Evolutionary conservation across 2,329 filamentous ascomycete genomes (phyloP).

Genomic region (Chaetomium sp.): DNA sequence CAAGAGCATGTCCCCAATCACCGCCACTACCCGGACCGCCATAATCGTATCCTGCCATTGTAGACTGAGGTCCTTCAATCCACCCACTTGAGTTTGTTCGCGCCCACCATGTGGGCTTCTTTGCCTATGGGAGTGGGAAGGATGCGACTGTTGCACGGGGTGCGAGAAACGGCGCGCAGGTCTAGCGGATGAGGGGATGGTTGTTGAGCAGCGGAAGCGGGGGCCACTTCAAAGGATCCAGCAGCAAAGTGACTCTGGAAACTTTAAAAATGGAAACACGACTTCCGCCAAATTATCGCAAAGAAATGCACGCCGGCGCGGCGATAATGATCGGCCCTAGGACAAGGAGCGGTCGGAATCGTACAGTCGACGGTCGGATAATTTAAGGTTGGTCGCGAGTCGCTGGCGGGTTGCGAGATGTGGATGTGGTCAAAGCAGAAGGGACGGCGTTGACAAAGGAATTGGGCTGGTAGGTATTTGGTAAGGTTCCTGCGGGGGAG

Average conservation of each 20-base stretch:
- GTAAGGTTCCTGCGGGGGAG: too few relatives aligned
- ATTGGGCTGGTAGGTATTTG: too few relatives aligned
- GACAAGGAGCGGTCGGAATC: slow-evolving; percentile 11
- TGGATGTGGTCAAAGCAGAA: too few relatives aligned
- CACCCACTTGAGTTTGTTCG: slow-evolving; percentile 14
- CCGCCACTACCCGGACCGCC: slow-evolving; percentile 28
- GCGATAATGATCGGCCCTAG: background rate
- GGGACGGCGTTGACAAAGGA: too few relatives aligned
- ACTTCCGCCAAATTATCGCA: background rate
- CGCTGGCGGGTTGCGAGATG: too few relatives aligned
- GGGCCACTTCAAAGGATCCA: slow-evolving; percentile 1
- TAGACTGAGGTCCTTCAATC: slow-evolving; percentile 19
- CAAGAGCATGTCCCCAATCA: slow-evolving; percentile 18
- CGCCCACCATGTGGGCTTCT: slow-evolving; percentile 14
- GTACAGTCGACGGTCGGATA: background rate
- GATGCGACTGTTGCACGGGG: background rate
- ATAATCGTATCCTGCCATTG: slow-evolving; percentile 42
- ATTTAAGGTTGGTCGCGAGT: too few relatives aligned
- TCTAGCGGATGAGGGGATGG: slow-evolving; percentile 7
- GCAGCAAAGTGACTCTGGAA: slow-evolving; percentile 12
- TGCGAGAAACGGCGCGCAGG: slow-evolving; percentile 3
- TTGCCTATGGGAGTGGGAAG: background rate
- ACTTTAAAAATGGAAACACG: background rate
- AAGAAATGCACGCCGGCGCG: background rate
- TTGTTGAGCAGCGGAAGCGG: slow-evolving; percentile 5